Evolutionary conservation across 2,329 filamentous ascomycete genomes (phyloP), one percentile per base, ranked within the genome.

Genomic region (Cyphellophora attinorum): DNA sequence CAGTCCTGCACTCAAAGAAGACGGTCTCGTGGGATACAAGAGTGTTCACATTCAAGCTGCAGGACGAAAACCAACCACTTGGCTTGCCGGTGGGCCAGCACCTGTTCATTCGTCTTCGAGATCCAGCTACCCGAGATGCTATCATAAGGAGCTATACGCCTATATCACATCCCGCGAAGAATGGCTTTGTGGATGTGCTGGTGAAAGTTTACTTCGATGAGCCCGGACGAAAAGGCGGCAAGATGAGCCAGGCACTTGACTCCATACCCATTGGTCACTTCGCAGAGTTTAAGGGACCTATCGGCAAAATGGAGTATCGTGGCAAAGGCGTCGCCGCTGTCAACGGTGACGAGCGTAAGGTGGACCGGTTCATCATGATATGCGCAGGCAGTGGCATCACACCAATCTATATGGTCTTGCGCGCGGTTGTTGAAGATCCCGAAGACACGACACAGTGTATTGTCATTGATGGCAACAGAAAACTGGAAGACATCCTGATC

Each of bases 111-210:
- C 80, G 83, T 3, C 65, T 93, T 3, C 74, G 74, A 16, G 83
- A 93, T 51, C 77, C 81, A 0, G 75, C 67, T 0, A 79, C 76
- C 0, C 48, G 67, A 14, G 81, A 89, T 51, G 68, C 77, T 19
- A 80, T 93, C 46, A 86, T 93, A 49, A 74, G 88, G 14, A 78
- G 83, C 5, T 95, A 94, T 61, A 95, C 88, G 1, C 88, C 86
- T 0, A 74, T 91, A 17, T 88, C 83, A 0, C 68, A 81, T 33
- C 68, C 64, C 3, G 60, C 57, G 1, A 66, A 76, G 14, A 60
- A 63, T 38, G 86, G 85, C 0, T 68, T 59, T 33, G 62, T 93
- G 17, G 74, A 88, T 33, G 65, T 95, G 1, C 70, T 95, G 0
- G 67, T 94, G 49, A 95, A 95, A 56, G 65, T 93, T 12, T 94